A percentile compares a stretch with the other conserved stretches of the same genome.
These are phyloP conservation scores for Exophiala sp. DNA, from an alignment of 2,329 filamentous ascomycete genomes.

Conservation along the genomic window DNA sequence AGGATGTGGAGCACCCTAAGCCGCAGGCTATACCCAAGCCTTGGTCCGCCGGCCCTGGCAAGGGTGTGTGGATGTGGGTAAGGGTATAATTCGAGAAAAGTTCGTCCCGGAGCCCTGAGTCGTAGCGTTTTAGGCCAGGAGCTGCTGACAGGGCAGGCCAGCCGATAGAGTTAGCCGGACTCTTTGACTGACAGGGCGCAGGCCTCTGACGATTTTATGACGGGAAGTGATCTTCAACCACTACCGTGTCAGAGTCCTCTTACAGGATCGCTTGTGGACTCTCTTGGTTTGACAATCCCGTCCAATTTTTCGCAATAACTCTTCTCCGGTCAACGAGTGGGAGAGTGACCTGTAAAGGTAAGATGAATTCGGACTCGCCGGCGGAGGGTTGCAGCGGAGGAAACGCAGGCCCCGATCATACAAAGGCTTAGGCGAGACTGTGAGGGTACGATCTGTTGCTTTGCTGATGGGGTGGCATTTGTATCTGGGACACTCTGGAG, in stretches of 20 bases:
- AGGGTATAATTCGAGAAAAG: slow-evolving; percentile 23
- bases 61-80: slow-evolving; percentile 19
- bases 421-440: not conserved
- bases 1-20: slow-evolving; percentile 24
- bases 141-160: slow-evolving; percentile 16
- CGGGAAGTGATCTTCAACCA: slow-evolving; percentile 18
- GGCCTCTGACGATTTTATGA: slow-evolving; percentile 5
- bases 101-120: slow-evolving; percentile 17
- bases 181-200: slow-evolving; percentile 17
- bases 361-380: not conserved
- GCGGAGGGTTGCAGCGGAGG: not conserved
- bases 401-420: not conserved
- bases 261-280: slow-evolving; percentile 1
- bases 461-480: too few species aligned
- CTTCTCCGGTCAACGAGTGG: not conserved
- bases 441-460: too few species aligned
- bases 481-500: too few species aligned
- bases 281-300: not conserved
- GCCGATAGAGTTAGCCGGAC: slow-evolving; percentile 19
- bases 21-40: slow-evolving; percentile 18
- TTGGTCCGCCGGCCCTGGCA: slow-evolving; percentile 17
- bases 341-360: too few species aligned
- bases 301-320: not conserved
- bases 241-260: slow-evolving; percentile 13
- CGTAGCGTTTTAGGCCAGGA: slow-evolving; percentile 18